Percentiles rank a stretch among this genome's conserved stretches.
Conservation (phyloP, 768 basidiomycete species). For the Tylopilus sp. region DNA sequence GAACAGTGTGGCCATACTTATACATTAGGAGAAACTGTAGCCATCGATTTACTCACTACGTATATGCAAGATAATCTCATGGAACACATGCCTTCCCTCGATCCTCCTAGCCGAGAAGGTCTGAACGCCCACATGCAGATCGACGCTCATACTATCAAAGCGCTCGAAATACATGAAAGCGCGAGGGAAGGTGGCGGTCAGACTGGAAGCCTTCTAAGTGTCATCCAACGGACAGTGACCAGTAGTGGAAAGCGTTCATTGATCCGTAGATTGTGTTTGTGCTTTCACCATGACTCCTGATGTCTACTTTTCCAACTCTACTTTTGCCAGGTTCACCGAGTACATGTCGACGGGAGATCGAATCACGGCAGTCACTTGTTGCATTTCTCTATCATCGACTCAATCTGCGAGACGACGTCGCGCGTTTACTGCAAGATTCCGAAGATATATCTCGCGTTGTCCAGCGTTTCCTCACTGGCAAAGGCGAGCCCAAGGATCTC, state of each 20-base stretch:
- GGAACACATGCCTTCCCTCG: constrained; percentile 71
- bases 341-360: constrained; percentile 69
- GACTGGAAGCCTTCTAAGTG: constrained; percentile 71
- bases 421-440: constrained; percentile 47
- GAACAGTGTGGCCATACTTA: constrained; percentile 5
- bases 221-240: constrained; percentile 74
- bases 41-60: constrained; percentile 58
- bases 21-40: constrained; percentile 45
- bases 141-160: constrained; percentile 83
- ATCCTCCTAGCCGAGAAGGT: constrained; percentile 55
- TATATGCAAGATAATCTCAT: constrained; percentile 68
- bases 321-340: constrained; percentile 71
- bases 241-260: constrained; percentile 74
- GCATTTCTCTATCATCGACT: constrained; percentile 60
- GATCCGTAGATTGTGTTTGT: constrained; percentile 73
- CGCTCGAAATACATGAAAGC: constrained; percentile 80
- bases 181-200: constrained; percentile 69
- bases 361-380: constrained; percentile 72
- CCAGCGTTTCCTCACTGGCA: constrained; percentile 69
- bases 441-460: constrained; percentile 76
- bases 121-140: constrained; percentile 72
- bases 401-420: constrained; percentile 63
- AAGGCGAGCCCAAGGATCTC: constrained; percentile 65
- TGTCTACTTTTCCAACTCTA: constrained; percentile 14
- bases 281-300: background rate